Conservation (phyloP, 805 yeast genomes). For the Metahyphopichia silvanorum region DNA sequence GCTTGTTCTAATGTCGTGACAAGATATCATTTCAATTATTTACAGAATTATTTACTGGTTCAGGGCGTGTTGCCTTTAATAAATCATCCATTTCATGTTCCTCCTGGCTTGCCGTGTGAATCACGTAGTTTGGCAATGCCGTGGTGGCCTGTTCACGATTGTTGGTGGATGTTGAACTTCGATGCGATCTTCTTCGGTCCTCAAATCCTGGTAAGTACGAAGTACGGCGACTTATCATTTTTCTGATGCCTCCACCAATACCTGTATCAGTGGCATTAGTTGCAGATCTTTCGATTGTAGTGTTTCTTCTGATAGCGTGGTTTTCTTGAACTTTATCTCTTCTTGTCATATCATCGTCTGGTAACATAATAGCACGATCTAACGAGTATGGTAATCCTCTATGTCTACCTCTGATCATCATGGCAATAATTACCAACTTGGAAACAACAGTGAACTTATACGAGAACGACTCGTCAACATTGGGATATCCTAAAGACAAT, state of each 20-base stretch:
- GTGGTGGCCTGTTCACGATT: too few species aligned
- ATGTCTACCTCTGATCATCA: constrained; percentile 93
- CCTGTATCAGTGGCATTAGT: constrained; percentile 3
- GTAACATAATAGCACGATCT: constrained; percentile 90
- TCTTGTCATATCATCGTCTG: constrained; percentile 60
- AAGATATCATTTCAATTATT: too few species aligned
- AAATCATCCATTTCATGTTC: constrained; percentile 2
- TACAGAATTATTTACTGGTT: too few species aligned
- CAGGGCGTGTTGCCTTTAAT: not conserved
- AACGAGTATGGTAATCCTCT: constrained; percentile 93
- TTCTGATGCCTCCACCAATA: not conserved
- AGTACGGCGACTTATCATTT: not conserved
- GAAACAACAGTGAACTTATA: constrained; percentile 70
- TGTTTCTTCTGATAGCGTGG: constrained; percentile 37
- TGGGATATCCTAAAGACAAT: constrained; percentile 79
- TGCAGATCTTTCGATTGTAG: constrained; percentile 20
- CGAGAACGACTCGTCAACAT: constrained; percentile 62
- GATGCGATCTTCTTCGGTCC: constrained; percentile 1
- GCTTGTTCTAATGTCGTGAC: too few species aligned
- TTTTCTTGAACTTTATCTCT: constrained; percentile 61
- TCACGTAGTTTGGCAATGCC: not conserved
- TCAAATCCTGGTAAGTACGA: not conserved
- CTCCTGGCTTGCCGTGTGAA: not conserved
- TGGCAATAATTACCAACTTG: constrained; percentile 79
- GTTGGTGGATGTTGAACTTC: too few species aligned